Evolutionary conservation across 257 asterid species (phyloP).

Genomic region (Lycium barbarum): DNA sequence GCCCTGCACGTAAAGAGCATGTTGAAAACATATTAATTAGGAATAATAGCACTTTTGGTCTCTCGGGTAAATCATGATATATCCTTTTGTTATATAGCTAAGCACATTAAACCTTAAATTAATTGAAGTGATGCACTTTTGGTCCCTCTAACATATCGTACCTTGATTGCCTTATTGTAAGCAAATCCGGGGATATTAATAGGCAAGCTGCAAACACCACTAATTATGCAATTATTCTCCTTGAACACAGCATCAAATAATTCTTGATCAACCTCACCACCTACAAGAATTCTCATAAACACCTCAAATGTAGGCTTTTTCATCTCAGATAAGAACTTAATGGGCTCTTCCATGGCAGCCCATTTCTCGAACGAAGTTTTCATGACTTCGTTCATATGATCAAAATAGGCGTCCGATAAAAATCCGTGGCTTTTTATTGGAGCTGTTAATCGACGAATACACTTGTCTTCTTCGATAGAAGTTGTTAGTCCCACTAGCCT

Average conservation of each 20-base stretch:
- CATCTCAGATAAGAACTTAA: neutral
- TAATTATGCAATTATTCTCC: neutral
- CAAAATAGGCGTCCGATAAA: neutral
- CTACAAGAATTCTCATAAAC: neutral
- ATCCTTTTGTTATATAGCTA: too few relatives aligned
- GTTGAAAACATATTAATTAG: too few relatives aligned
- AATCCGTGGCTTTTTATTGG: neutral
- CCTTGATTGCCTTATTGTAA: neutral
- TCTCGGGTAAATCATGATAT: too few relatives aligned
- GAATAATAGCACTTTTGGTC: too few relatives aligned
- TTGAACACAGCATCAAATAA: neutral
- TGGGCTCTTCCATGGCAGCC: neutral
- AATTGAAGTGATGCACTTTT: too few relatives aligned
- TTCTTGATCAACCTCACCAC: neutral
- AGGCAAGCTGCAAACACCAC: neutral
- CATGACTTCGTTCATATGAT: neutral
- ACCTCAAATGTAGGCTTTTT: neutral
- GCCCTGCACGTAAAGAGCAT: too few relatives aligned
- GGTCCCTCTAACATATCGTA: neutral
- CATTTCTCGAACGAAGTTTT: neutral
- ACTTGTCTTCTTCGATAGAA: neutral
- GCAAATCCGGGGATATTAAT: neutral
- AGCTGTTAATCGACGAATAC: neutral
- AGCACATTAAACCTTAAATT: too few relatives aligned
- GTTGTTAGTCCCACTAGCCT: neutral